Evolutionary conservation across 108 stramenopile genomes (phyloP).

Genomic region (Pelagomonas calceolata): DNA sequence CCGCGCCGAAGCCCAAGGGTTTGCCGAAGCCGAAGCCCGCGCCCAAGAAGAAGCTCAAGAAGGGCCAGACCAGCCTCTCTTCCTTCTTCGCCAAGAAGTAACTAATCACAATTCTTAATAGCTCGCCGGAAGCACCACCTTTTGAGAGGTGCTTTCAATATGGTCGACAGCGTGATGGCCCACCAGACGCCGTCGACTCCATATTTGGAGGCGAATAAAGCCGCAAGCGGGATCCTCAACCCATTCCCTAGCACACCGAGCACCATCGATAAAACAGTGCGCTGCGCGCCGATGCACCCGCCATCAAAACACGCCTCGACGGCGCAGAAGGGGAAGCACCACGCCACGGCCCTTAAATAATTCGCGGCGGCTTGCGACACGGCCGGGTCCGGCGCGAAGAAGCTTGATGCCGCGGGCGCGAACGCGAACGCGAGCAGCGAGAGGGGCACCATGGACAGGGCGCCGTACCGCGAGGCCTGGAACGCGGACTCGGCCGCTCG

Average conservation of each 20-base stretch:
- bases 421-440: neutral
- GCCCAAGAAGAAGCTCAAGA: neutral
- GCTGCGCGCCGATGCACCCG: neutral
- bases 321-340: neutral
- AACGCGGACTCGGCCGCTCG: neutral
- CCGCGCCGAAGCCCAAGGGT: too few species aligned
- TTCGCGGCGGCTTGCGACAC: neutral
- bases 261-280: neutral
- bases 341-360: neutral
- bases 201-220: neutral
- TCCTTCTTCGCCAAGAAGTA: neutral
- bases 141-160: neutral
- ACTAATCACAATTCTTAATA: too few species aligned
- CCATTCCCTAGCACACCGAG: neutral
- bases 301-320: neutral
- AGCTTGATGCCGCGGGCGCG: neutral
- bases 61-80: neutral
- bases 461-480: neutral
- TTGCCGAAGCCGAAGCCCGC: neutral
- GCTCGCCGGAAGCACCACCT: too few species aligned
- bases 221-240: neutral
- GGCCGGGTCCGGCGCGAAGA: neutral
- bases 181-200: neutral
- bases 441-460: neutral
- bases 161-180: neutral